phyloP scores from a whole-genome alignment of 2,329 filamentous ascomycete species.

The Chrysoporthe cubensis region DNA sequence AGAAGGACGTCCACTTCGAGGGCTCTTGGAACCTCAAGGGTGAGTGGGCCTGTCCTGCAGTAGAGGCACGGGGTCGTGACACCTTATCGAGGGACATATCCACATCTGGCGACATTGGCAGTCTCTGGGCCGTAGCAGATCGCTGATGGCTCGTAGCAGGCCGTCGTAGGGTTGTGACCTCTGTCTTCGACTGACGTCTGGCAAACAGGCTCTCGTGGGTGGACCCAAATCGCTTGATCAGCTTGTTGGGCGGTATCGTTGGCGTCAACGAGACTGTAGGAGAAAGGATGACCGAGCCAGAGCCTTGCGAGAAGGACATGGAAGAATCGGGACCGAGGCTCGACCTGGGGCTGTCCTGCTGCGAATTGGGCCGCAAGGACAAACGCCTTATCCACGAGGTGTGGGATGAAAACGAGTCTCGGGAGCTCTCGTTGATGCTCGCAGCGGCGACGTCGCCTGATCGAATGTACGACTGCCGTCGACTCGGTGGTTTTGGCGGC shows the following conservation, averaged over 20 bases:
- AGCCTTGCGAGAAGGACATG: conserved; percentile 67
- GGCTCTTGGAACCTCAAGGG: conserved; percentile 30
- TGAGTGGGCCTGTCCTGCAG: conserved; percentile 27
- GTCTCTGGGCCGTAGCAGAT: conserved; percentile 69
- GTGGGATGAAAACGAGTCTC: conserved; percentile 64
- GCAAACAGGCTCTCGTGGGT: conserved; percentile 34
- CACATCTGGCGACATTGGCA: conserved; percentile 33
- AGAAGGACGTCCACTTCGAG: conserved; percentile 59
- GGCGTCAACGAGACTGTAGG: conserved; percentile 43
- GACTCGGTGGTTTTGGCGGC: conserved; percentile 42
- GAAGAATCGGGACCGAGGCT: conserved; percentile 67
- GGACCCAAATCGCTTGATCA: conserved; percentile 69
- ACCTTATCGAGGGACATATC: conserved; percentile 34
- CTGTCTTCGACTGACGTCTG: conserved; percentile 59
- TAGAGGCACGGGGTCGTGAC: conserved; percentile 32
- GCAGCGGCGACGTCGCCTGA: conserved; percentile 43
- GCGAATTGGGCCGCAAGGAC: conserved; percentile 67
- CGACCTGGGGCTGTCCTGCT: conserved; percentile 66
- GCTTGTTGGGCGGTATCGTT: conserved; percentile 69
- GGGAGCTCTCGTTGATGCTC: conserved; percentile 48
- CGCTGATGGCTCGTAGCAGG: conserved; percentile 81
- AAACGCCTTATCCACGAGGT: conserved; percentile 75
- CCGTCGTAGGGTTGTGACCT: conserved; percentile 68
- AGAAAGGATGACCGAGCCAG: conserved; percentile 65
- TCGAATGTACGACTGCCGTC: conserved; percentile 49